Evolutionary conservation across 1,284 basidiomycete species (phyloP).

Genomic region (Anthracocystis walkeri): DNA sequence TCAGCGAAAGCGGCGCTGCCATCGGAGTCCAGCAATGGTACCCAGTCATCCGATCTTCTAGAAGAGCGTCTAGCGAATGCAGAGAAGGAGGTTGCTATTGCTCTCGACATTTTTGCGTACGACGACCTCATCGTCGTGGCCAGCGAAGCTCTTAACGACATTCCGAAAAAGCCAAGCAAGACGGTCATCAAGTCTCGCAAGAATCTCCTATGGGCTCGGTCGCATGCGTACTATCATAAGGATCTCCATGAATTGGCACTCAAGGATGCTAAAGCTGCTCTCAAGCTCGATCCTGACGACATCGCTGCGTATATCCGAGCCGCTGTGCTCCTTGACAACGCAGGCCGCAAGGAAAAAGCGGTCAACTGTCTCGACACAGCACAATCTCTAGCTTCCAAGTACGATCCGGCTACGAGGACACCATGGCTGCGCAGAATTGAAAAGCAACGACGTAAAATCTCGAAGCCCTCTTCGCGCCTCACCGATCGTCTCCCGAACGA

Average conservation of each 20-base stretch:
- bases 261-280: slow-evolving; percentile 31
- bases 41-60: background rate
- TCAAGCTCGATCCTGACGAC: slow-evolving; percentile 40
- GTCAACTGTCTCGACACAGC: slow-evolving; percentile 27
- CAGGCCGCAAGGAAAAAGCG: slow-evolving; percentile 18
- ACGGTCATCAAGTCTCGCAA: slow-evolving; percentile 33
- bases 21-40: background rate
- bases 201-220: slow-evolving; percentile 39
- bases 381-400: background rate
- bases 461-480: background rate
- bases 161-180: slow-evolving; percentile 7
- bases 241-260: slow-evolving; percentile 17
- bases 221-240: slow-evolving; percentile 22
- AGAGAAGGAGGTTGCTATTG: slow-evolving; percentile 21
- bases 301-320: slow-evolving; percentile 25
- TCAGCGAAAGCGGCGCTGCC: background rate
- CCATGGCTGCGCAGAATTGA: slow-evolving; percentile 17
- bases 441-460: slow-evolving; percentile 20
- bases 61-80: slow-evolving; percentile 16
- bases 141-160: slow-evolving; percentile 14
- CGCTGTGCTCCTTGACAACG: slow-evolving; percentile 20
- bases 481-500: slow-evolving; percentile 23
- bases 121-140: slow-evolving; percentile 28
- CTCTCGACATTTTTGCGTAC: slow-evolving; percentile 11
- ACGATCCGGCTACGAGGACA: slow-evolving; percentile 1